A percentile compares a stretch with the other conserved stretches of the same genome.
Conservation (phyloP, 306 rosid genomes). For the Quercus berberidifolia region DNA sequence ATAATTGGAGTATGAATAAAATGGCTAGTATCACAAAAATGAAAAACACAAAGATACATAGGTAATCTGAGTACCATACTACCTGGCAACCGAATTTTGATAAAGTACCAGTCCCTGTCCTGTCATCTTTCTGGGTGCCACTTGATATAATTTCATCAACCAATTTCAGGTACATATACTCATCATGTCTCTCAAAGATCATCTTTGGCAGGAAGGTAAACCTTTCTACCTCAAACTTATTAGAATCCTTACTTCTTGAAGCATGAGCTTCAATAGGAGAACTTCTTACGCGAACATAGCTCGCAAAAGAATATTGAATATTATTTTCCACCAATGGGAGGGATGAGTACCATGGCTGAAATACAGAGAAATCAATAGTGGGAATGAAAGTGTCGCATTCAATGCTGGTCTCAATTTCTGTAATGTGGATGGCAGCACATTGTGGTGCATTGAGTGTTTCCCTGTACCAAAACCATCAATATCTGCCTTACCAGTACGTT, state of each 20-base stretch:
- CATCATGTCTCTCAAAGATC: conserved; percentile 51
- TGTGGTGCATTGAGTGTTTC: conserved; percentile 51
- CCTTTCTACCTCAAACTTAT: conserved; percentile 38
- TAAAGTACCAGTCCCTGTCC: conserved; percentile 56
- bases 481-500: not conserved
- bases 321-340: conserved; percentile 43
- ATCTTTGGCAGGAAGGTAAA: conserved; percentile 54
- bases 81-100: conserved; percentile 72
- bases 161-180: conserved; percentile 41
- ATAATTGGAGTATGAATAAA: not conserved
- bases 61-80: not conserved
- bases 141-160: conserved; percentile 48
- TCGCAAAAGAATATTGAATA: conserved; percentile 38
- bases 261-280: conserved; percentile 22
- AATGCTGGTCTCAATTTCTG: conserved; percentile 46
- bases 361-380: conserved; percentile 35
- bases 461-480: conserved; percentile 29
- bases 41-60: not conserved
- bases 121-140: conserved; percentile 45
- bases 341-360: conserved; percentile 62
- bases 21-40: not conserved
- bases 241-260: conserved; percentile 10
- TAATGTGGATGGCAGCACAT: conserved; percentile 61
- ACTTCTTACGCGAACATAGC: conserved; percentile 49
- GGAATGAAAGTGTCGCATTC: conserved; percentile 62